Percentiles rank a stretch among this genome's conserved stretches.
phyloP scores from a whole-genome alignment of 495 filamentous ascomycete species.

The Sphaerosporella brunnea region DNA sequence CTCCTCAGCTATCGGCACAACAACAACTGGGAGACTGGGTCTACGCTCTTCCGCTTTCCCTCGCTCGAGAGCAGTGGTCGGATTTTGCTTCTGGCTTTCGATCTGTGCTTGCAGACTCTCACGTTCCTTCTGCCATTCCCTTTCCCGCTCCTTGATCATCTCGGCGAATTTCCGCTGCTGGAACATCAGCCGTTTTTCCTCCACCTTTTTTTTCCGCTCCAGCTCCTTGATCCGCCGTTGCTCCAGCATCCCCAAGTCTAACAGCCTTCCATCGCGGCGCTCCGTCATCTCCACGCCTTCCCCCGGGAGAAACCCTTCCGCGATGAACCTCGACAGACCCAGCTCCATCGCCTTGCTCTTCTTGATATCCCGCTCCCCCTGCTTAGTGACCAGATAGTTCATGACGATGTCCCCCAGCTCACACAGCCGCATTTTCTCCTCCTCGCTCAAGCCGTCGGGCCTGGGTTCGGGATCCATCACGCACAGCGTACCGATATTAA shows the following conservation, averaged over 20 bases:
- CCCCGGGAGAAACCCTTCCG: slow-evolving; percentile 10
- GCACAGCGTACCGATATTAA: slow-evolving; percentile 55
- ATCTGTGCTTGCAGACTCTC: slow-evolving; percentile 1
- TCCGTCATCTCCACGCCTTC: slow-evolving; percentile 11
- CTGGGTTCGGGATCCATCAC: slow-evolving; percentile 42
- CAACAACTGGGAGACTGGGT: background rate
- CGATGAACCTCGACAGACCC: slow-evolving; percentile 12
- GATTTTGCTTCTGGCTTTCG: background rate
- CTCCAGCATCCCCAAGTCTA: slow-evolving; percentile 7
- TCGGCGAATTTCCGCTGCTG: slow-evolving; percentile 10
- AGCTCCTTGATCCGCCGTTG: slow-evolving; percentile 6
- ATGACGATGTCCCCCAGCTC: slow-evolving; percentile 40
- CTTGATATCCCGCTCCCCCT: slow-evolving; percentile 5
- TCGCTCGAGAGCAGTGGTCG: background rate
- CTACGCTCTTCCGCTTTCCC: background rate
- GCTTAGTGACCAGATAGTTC: slow-evolving; percentile 38
- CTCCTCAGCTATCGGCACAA: background rate
- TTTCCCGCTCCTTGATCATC: slow-evolving; percentile 7
- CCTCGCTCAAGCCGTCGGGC: slow-evolving; percentile 26
- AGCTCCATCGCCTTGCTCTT: slow-evolving; percentile 14
- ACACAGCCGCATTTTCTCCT: slow-evolving; percentile 30
- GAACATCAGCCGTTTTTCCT: slow-evolving; percentile 7
- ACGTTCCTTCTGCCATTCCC: background rate
- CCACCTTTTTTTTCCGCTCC: slow-evolving; percentile 13
- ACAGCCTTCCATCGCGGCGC: slow-evolving; percentile 10